phyloP scores from a whole-genome alignment of 2,329 filamentous ascomycete species.

The Aspergillus aculeatinus region DNA sequence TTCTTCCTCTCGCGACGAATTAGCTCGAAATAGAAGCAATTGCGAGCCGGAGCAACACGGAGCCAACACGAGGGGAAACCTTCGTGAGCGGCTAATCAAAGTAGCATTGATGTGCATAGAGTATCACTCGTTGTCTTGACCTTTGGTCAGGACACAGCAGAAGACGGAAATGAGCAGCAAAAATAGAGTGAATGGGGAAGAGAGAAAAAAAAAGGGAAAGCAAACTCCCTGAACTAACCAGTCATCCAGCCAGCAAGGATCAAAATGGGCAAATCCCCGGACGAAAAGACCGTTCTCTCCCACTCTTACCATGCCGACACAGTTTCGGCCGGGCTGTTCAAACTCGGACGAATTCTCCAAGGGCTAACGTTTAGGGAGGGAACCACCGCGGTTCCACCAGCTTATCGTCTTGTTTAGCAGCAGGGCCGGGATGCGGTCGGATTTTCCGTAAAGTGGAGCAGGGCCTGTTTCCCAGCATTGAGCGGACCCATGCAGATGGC shows the following conservation, averaged over 20 bases:
- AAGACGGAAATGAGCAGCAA: no score
- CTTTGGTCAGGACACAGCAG: background rate
- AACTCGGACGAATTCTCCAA: constrained; percentile 2
- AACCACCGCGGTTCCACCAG: constrained; percentile 2
- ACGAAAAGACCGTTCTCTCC: background rate
- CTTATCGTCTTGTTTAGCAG: constrained; percentile 3
- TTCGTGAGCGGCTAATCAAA: background rate
- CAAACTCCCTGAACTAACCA: background rate
- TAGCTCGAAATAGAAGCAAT: background rate
- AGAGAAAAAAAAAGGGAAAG: background rate
- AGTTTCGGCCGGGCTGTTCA: constrained; percentile 8
- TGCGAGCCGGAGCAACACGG: background rate
- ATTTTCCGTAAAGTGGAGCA: background rate
- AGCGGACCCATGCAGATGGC: background rate
- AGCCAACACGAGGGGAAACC: background rate
- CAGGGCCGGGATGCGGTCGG: background rate
- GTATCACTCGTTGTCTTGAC: background rate
- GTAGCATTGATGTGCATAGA: background rate
- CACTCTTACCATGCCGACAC: constrained; percentile 1
- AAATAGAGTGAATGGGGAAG: background rate
- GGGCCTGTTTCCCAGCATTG: background rate
- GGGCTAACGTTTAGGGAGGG: background rate
- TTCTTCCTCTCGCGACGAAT: background rate
- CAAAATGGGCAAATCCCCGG: background rate
- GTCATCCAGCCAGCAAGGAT: background rate